phyloP scores from a whole-genome alignment of 306 rosid species.

The Medicago truncatula region MtrunA17r5.0-ANR NC_053045.1:6259001-6259500 shows the following conservation, averaged over 20 bases:
- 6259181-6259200: background rate
- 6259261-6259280: conserved; percentile 36
- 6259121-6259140: background rate
- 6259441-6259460: background rate
- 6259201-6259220: conserved; percentile 33
- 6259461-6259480: background rate
- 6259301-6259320: conserved; percentile 33
- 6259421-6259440: background rate
- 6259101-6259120: conserved; percentile 6
- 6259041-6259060: conserved; percentile 30
- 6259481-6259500: background rate
- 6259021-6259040: conserved; percentile 34
- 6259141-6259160: background rate
- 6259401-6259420: conserved; percentile 23
- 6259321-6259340: conserved; percentile 27
- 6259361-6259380: conserved; percentile 1
- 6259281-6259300: conserved; percentile 34
- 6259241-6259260: conserved; percentile 34
- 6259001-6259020: conserved; percentile 31
- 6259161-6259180: background rate
- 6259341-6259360: background rate
- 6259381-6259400: conserved; percentile 9
- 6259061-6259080: background rate
- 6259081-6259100: background rate
- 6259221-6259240: conserved; percentile 24